phyloP scores from a whole-genome alignment of 345 rosid genomes.

The Brassica incana region DNA sequence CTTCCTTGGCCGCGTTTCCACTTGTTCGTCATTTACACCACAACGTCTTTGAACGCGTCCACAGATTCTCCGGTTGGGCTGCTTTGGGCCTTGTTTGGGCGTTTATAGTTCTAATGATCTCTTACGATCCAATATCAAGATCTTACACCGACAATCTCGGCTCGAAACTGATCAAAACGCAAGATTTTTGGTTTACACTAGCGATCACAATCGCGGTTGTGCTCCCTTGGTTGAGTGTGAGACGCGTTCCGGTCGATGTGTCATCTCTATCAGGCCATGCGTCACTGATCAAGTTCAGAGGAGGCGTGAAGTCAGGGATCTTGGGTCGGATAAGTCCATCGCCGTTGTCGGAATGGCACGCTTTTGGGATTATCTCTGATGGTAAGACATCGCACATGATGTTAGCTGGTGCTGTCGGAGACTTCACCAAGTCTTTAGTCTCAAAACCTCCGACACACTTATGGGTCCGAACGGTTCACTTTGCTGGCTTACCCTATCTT shows the following conservation, averaged over 20 bases:
- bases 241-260: constrained; percentile 56
- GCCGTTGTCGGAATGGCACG: constrained; percentile 91
- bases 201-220: constrained; percentile 56
- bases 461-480: constrained; percentile 79
- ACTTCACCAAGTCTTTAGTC: constrained; percentile 69
- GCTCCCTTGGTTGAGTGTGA: constrained; percentile 73
- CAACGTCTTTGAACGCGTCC: constrained; percentile 70
- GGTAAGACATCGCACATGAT: constrained; percentile 74
- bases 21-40: constrained; percentile 84
- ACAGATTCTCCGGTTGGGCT: constrained; percentile 75
- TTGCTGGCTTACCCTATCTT: constrained; percentile 81
- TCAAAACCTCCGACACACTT: constrained; percentile 66
- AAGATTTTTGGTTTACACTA: constrained; percentile 79
- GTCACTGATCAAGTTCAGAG: constrained; percentile 64
- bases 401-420: constrained; percentile 91
- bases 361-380: constrained; percentile 83
- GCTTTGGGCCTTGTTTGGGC: constrained; percentile 70
- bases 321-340: constrained; percentile 87
- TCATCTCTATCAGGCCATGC: constrained; percentile 74
- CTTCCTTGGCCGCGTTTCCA: constrained; percentile 69
- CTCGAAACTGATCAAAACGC: constrained; percentile 46
- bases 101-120: constrained; percentile 53
- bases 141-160: constrained; percentile 52
- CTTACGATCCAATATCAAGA: constrained; percentile 59
- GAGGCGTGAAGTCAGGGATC: constrained; percentile 72